Evolutionary conservation across 2,329 filamentous ascomycete species (phyloP), one percentile per base, ranked within the genome.

Genomic region (Pseudogymnoascus sp.): DNA sequence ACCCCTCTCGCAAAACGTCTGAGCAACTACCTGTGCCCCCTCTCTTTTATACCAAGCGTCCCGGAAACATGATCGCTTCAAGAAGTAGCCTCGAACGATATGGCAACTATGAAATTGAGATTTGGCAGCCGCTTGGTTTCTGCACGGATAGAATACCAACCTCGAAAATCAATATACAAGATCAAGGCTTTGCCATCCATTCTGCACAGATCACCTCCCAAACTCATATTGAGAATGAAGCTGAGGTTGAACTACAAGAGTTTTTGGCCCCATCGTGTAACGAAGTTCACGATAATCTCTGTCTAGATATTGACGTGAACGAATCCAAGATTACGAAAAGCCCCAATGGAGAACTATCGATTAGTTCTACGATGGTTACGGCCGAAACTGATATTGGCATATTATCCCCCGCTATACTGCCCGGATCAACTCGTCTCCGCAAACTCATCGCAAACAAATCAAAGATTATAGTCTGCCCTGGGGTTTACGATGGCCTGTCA

Each of bases 401-500:
- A 31, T n/a, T 33, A 31, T 8, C 27, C 9, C 9, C 45, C 5
- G 27, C 8, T 33, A 31, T 55, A 55, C 9, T 55, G 45, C 45
- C 45, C 18, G 45, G 45, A 31, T 52, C 45, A 29, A 52, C 45
- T 9, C 27, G 45, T 18, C 45, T 55, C 13, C 45, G 45, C 45
- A 55, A 55, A 2, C 45, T 31, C 27, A 12, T 55, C n/a, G n/a
- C 45, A 18, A 55, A 31, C 8, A 2, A 55, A 18, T 8, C 8
- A n/a, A 55, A 55, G 5, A 74, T 80, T 48, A 68, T 88, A 39
- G 78, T 87, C 2, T 84, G 81, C 60, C 86, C 85, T 0, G 86
- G 86, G 33, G 85, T 89, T 2, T 87, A 87, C 69, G 86, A 89
- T 76, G 86, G 86, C 10, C 79, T 87, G 61, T 84, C 83, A 1